Evolutionary conservation across 345 rosid genomes (phyloP).

Genomic region (Barbarea vulgaris): DNA sequence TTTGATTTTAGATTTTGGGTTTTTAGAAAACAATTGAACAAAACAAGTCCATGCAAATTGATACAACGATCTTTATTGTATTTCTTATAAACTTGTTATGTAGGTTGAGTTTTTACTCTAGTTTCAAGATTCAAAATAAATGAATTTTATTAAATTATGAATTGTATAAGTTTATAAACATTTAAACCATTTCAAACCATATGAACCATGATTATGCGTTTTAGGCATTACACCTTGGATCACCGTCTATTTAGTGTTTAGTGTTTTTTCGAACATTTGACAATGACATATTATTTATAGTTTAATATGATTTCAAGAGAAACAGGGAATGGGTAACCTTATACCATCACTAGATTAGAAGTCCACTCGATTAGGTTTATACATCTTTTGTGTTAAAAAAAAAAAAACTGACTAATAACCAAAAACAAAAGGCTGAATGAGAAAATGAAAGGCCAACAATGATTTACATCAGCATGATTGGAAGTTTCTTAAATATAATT

Average conservation of each 20-base stretch:
- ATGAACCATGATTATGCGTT: neutral
- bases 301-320: neutral
- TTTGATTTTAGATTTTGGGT: neutral
- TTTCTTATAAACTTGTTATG: neutral
- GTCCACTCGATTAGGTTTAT: conserved; percentile 28
- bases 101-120: neutral
- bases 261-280: neutral
- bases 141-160: neutral
- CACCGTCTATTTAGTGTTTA: neutral
- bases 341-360: neutral
- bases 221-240: neutral
- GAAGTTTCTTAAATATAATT: neutral
- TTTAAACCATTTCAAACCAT: neutral
- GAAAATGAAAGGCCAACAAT: conserved; percentile 34
- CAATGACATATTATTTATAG: neutral
- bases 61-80: neutral
- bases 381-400: neutral
- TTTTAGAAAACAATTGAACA: neutral
- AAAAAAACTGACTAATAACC: neutral
- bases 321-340: conserved; percentile 7
- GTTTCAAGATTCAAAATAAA: neutral
- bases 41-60: neutral
- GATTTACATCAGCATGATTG: conserved; percentile 10
- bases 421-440: conserved; percentile 7
- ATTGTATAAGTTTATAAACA: neutral